These are phyloP conservation scores for Teratosphaeria viscida DNA, from an alignment of 2,329 filamentous ascomycete genomes.

Conservation along the genomic window DNA sequence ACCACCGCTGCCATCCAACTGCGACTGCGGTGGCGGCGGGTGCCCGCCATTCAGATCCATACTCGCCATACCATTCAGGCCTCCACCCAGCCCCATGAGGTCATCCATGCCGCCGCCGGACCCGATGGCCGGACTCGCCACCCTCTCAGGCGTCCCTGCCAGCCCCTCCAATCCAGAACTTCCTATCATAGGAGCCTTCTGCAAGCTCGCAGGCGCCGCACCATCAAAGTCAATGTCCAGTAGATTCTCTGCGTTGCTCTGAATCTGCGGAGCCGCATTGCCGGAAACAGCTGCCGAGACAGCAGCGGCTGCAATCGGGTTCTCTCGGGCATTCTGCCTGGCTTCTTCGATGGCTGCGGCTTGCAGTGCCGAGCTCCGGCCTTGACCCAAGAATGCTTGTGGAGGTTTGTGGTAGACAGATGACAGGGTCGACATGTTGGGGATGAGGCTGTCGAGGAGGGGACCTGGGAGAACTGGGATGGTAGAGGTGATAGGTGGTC, in stretches of 20 bases:
- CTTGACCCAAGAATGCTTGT: conserved; percentile 94
- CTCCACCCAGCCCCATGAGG: conserved; percentile 60
- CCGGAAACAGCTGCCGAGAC: conserved; percentile 53
- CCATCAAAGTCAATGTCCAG: conserved; percentile 96
- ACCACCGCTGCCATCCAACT: conserved; percentile 45
- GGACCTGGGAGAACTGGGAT: conserved; percentile 78
- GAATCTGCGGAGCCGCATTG: conserved; percentile 29
- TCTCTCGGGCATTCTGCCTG: conserved; percentile 81
- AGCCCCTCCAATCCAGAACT: conserved; percentile 43
- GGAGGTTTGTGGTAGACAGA: conserved; percentile 98
- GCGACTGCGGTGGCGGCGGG: conserved; percentile 54
- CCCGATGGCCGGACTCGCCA: conserved; percentile 48
- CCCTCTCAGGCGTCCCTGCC: conserved; percentile 57
- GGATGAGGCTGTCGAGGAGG: conserved; percentile 80
- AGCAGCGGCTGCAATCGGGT: conserved; percentile 81
- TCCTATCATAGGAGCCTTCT: conserved; percentile 47
- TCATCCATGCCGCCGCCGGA: conserved; percentile 61
- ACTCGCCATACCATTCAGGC: conserved; percentile 69
- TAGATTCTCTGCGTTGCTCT: conserved; percentile 84
- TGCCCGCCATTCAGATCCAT: conserved; percentile 61
- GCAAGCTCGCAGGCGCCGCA: conserved; percentile 76
- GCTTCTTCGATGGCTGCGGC: conserved; percentile 94
- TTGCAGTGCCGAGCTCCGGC: conserved; percentile 87
- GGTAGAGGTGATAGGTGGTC: conserved; percentile 87
- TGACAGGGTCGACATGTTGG: conserved; percentile 84